These are phyloP conservation scores for Suillus cothurnatus DNA, from an alignment of 768 basidiomycete species.

Conservation along the genomic window DNA sequence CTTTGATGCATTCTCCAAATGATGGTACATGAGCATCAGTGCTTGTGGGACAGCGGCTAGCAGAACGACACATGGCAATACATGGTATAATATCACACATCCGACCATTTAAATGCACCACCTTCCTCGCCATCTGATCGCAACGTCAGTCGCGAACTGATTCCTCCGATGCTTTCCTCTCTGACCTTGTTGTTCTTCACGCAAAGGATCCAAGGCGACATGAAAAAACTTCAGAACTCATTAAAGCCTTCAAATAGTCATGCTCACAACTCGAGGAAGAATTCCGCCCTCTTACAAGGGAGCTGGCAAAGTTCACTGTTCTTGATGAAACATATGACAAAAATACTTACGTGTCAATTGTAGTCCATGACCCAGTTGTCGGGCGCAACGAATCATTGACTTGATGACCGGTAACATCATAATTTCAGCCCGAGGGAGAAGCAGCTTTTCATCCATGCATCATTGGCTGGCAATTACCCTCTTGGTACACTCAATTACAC, in stretches of 20 bases:
- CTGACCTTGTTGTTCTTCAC: slow-evolving; percentile 38
- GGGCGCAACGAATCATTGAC: no score
- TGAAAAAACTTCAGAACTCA: slow-evolving; percentile 87
- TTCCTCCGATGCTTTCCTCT: slow-evolving; percentile 26
- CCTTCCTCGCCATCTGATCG: slow-evolving; percentile 60
- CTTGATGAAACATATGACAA: slow-evolving; percentile 93
- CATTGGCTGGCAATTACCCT: no score
- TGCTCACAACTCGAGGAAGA: slow-evolving; percentile 85
- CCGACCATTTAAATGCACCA: no score
- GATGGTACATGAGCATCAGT: no score
- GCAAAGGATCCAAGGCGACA: slow-evolving; percentile 71
- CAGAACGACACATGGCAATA: no score
- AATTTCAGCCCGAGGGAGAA: no score
- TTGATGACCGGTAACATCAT: no score
- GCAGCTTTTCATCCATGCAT: no score
- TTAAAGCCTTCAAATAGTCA: slow-evolving; percentile 94
- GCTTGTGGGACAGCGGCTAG: no score
- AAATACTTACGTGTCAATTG: slow-evolving; percentile 90
- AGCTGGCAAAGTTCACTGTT: slow-evolving; percentile 81
- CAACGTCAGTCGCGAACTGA: slow-evolving; percentile 64
- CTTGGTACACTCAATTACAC: no score
- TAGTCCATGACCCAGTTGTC: slow-evolving; percentile 87
- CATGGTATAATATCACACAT: no score
- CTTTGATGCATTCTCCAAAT: no score
- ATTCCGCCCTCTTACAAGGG: slow-evolving; percentile 85